Percentiles rank a stretch among this genome's conserved stretches.
phyloP scores from a whole-genome alignment of 2,329 filamentous ascomycete genomes.

The Elsinoe perseae region DNA sequence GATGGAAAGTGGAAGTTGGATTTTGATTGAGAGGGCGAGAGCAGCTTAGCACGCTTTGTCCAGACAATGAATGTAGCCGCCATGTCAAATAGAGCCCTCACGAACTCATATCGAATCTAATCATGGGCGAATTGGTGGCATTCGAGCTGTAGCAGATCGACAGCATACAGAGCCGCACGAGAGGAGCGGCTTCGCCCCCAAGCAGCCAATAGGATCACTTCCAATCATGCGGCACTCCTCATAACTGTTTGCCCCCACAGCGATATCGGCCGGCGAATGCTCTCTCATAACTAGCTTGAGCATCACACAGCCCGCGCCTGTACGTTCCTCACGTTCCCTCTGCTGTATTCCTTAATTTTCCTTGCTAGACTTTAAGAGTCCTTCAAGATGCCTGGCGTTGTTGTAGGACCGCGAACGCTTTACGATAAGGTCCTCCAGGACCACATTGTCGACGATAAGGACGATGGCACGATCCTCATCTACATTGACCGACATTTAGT shows the following conservation, averaged over 20 bases:
- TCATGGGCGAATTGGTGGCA: too few relatives aligned
- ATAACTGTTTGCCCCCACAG: neutral
- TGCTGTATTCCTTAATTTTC: neutral
- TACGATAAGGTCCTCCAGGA: slow-evolving; percentile 97
- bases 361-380: neutral
- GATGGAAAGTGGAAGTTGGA: neutral
- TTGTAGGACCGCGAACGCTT: slow-evolving; percentile 54
- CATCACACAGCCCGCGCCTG: too few relatives aligned
- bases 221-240: neutral
- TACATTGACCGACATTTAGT: slow-evolving; percentile 97
- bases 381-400: slow-evolving; percentile 26
- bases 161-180: neutral
- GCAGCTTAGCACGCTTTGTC: neutral
- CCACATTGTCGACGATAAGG: slow-evolving; percentile 92
- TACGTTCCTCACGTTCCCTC: neutral
- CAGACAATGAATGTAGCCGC: too few relatives aligned
- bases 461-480: slow-evolving; percentile 81
- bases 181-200: neutral
- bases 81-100: too few relatives aligned
- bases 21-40: too few relatives aligned
- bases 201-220: neutral
- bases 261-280: neutral
- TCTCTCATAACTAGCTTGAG: slow-evolving; percentile 3
- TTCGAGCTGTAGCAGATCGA: too few relatives aligned
- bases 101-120: too few relatives aligned